Conservation (phyloP, 2,329 filamentous ascomycete species). For the Beauveria brongniartii region DNA sequence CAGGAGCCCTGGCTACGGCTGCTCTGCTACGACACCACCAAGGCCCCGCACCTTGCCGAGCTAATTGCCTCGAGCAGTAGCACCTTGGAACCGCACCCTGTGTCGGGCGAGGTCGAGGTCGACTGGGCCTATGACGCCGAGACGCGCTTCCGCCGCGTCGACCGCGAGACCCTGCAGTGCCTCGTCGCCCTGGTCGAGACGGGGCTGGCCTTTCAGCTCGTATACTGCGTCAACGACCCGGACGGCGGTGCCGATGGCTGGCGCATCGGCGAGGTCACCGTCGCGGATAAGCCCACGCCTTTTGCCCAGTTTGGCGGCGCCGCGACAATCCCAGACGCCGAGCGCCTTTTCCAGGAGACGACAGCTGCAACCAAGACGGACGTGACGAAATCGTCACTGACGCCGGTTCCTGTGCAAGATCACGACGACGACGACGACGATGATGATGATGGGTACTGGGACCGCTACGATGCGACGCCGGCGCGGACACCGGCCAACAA, state of each 20-base stretch:
- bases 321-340: conserved; percentile 50
- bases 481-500: conserved; percentile 54
- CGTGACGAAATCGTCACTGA: conserved; percentile 10
- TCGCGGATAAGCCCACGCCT: conserved; percentile 44
- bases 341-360: conserved; percentile 41
- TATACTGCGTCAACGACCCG: conserved; percentile 61
- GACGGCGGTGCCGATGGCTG: conserved; percentile 56
- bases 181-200: conserved; percentile 55
- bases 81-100: conserved; percentile 68
- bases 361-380: conserved; percentile 13
- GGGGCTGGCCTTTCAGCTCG: conserved; percentile 54
- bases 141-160: conserved; percentile 58
- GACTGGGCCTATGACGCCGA: conserved; percentile 59
- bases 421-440: conserved; percentile 44
- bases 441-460: conserved; percentile 75
- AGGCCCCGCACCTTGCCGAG: conserved; percentile 49
- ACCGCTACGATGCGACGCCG: conserved; percentile 65
- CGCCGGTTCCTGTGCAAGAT: background rate
- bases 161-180: conserved; percentile 67
- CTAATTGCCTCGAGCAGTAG: conserved; percentile 47
- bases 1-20: conserved; percentile 66
- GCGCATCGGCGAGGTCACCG: conserved; percentile 62
- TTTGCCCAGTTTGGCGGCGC: conserved; percentile 45
- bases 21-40: conserved; percentile 58
- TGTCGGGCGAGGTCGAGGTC: conserved; percentile 71